Evolutionary conservation across 257 asterid genomes (phyloP).

Genomic region (Nicotiana sylvestris): DNA sequence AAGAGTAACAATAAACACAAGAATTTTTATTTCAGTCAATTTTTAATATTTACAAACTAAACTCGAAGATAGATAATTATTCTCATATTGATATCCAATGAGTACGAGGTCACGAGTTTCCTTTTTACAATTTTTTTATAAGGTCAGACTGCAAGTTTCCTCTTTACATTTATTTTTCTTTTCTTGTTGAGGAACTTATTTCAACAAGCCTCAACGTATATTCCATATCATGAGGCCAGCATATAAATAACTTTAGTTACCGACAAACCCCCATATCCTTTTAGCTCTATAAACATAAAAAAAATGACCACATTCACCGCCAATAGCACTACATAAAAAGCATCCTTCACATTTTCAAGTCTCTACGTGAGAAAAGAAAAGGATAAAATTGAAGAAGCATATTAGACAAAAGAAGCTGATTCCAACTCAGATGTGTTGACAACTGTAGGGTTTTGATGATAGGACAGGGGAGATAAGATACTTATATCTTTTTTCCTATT

Average conservation of each 20-base stretch:
- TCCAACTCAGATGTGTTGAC: background rate
- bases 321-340: background rate
- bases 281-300: background rate
- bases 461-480: background rate
- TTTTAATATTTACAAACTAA: background rate
- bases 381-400: background rate
- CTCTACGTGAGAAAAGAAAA: background rate
- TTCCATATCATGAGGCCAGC: background rate
- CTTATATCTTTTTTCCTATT: background rate
- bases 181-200: background rate
- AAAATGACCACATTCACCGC: background rate
- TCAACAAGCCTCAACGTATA: background rate
- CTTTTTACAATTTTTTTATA: background rate
- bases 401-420: constrained; percentile 1
- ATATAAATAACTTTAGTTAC: background rate
- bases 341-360: constrained; percentile 9
- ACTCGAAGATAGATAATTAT: background rate
- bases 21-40: background rate
- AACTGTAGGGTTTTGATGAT: background rate
- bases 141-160: background rate
- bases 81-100: background rate
- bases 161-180: constrained; percentile 1
- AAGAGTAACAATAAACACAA: background rate
- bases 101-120: background rate
- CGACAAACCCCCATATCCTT: background rate